Base-by-base conservation (phyloP, 148 eudicot species). In the Pouteria glomerata region DNA sequence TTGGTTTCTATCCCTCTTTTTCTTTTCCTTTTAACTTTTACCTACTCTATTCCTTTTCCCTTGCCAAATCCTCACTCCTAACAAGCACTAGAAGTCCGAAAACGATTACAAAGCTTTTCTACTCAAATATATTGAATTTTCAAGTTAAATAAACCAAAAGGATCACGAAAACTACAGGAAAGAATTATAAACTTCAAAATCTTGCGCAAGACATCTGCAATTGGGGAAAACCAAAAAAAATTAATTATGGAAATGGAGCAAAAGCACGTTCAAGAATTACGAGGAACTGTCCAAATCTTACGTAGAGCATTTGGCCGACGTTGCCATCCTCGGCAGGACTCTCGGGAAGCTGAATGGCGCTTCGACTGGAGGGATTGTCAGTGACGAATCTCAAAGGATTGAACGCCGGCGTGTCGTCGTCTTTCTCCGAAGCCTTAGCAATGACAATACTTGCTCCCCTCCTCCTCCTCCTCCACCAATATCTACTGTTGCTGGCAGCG, bases 291-390 rank as follows among this genome's bases (percentile, higher is more conserved):
- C n/a, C n/a, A n/a, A n/a, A n/a, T n/a, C 86, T 67, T 72, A 95
- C 99, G 72, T 80, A 78, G 63, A 95, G 87, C 96, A 95, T 85
- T 74, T 95, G 99, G 73, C 99, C 99, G 47, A 95, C 99, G 79
- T 95, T 95, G 65, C 99, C 99, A 53, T 88, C 97, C 67, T 95
- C 97, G 27, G 97, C 99, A n/a, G 99, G 99, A 26, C 78, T 79
- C 69, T 83, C 97, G 11, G 97, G 96, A 13, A 95, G 91, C 84
- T 95, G 99, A 82, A 95, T 95, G 12, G 99, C 97, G 71, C 82
- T 92, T 39, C 92, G 83, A 59, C 99, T 95, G 5, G 99, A 95
- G 5, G 99, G 96, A 64, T 95, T 95, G 30, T 95, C 96, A 0
- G 97, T 95, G 31, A 95, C 99, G 56, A 95, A 95, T 0, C 99